Evolutionary conservation across 148 eudicot species (phyloP).

Genomic region (Silene uniflora): DNA sequence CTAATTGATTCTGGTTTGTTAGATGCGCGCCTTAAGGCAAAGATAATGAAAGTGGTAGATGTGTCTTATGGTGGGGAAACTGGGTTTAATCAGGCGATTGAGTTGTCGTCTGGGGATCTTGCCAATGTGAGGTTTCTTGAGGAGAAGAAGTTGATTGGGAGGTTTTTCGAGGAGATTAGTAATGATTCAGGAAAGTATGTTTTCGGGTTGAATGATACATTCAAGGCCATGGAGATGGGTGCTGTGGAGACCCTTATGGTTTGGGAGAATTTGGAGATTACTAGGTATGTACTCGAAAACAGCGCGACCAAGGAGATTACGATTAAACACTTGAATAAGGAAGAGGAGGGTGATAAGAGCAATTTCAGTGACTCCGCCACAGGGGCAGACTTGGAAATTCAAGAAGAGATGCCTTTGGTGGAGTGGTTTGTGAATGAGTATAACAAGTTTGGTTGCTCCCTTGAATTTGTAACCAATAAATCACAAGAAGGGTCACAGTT

Average conservation of each 20-base stretch:
- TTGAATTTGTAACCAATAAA: constrained; percentile 28
- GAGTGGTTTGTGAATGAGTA: constrained; percentile 34
- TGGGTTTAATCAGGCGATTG: constrained; percentile 30
- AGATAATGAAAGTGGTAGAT: constrained; percentile 20
- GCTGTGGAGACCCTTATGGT: constrained; percentile 29
- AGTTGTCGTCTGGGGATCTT: constrained; percentile 23
- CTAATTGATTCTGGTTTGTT: constrained; percentile 28
- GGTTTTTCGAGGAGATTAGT: constrained; percentile 26
- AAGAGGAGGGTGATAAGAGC: constrained; percentile 23
- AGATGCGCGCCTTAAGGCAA: constrained; percentile 25
- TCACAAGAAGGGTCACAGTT: constrained; percentile 29
- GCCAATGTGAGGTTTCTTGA: constrained; percentile 27
- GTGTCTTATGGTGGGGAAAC: constrained; percentile 31
- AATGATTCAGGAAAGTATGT: constrained; percentile 31
- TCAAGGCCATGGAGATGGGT: constrained; percentile 31
- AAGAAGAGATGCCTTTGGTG: constrained; percentile 19
- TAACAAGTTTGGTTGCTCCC: constrained; percentile 27
- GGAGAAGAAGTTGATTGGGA: constrained; percentile 29
- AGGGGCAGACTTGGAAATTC: constrained; percentile 23
- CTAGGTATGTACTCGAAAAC: constrained; percentile 22
- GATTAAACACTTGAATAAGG: constrained; percentile 25
- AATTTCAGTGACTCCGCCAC: constrained; percentile 18
- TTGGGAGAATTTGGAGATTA: constrained; percentile 28
- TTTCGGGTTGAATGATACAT: constrained; percentile 27
- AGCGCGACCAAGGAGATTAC: constrained; percentile 10